Conservation (phyloP, 371 early-diverging fungal genomes). For the Dichotomocladium elegans region DNA sequence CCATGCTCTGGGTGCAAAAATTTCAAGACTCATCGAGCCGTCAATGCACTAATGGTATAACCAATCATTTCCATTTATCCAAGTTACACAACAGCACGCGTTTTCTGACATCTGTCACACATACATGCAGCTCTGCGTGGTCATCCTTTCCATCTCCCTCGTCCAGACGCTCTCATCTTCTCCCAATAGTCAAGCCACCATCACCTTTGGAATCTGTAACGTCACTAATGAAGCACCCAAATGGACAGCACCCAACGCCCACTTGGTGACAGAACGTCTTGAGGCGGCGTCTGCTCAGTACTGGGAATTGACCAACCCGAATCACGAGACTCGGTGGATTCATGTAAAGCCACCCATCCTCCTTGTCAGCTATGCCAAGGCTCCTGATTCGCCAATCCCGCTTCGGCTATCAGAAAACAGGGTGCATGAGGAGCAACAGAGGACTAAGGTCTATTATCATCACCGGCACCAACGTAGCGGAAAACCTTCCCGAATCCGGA, state of each 20-base stretch:
- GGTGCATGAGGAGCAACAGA: no score
- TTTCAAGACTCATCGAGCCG: slow-evolving; percentile 25
- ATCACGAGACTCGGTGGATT: slow-evolving; percentile 11
- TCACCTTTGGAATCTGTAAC: no score
- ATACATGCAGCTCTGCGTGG: slow-evolving; percentile 19
- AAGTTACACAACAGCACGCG: not conserved
- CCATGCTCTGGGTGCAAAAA: slow-evolving; percentile 23
- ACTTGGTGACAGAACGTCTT: slow-evolving; percentile 6
- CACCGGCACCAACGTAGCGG: no score
- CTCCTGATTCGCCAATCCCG: not conserved
- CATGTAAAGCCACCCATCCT: slow-evolving; percentile 10
- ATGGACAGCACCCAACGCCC: no score
- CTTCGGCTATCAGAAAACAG: no score
- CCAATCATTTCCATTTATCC: not conserved
- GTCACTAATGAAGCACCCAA: no score
- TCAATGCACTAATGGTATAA: slow-evolving; percentile 25
- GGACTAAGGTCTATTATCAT: no score
- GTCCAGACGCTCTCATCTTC: no score
- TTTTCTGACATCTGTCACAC: not conserved
- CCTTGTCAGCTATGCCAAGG: not conserved
- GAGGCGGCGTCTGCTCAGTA: slow-evolving; percentile 14
- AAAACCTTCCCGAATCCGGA: slow-evolving; percentile 7
- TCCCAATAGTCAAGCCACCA: no score
- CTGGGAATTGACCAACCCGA: slow-evolving; percentile 25
- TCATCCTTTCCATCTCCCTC: no score